Conservation (phyloP, 2,329 filamentous ascomycete species). For the Verticillium albo-atrum region DNA sequence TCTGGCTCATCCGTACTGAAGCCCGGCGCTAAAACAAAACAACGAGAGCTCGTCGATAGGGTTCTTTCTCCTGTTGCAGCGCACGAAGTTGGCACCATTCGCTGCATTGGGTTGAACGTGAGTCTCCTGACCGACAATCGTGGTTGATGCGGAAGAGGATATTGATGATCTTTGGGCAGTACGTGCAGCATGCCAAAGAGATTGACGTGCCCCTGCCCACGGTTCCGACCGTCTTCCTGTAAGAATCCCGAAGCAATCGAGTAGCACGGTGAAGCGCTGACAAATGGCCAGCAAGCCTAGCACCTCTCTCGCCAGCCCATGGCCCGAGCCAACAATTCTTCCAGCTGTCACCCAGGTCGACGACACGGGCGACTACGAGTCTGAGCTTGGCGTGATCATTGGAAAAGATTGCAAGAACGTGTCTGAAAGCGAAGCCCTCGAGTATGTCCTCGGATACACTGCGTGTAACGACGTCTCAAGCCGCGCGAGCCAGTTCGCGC, state of each 20-base stretch:
- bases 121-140: slow-evolving; percentile 13
- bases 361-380: slow-evolving; percentile 55
- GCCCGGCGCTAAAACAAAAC: slow-evolving; percentile 46
- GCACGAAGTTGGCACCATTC: slow-evolving; percentile 19
- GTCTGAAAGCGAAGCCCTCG: slow-evolving; percentile 48
- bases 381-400: slow-evolving; percentile 54
- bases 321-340: slow-evolving; percentile 43
- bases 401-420: slow-evolving; percentile 48
- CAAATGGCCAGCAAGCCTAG: slow-evolving; percentile 38
- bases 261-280: background rate
- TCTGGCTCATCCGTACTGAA: slow-evolving; percentile 53
- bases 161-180: slow-evolving; percentile 15
- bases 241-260: slow-evolving; percentile 4
- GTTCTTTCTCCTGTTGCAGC: slow-evolving; percentile 39
- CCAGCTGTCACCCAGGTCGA: slow-evolving; percentile 44
- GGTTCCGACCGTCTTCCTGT: slow-evolving; percentile 52
- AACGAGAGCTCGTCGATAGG: slow-evolving; percentile 37
- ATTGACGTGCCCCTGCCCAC: slow-evolving; percentile 46
- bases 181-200: slow-evolving; percentile 36
- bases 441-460: slow-evolving; percentile 61
- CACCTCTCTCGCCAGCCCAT: slow-evolving; percentile 50
- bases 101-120: slow-evolving; percentile 55
- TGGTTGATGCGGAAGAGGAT: slow-evolving; percentile 17
- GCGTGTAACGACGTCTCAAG: slow-evolving; percentile 60
- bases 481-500: slow-evolving; percentile 48